These are phyloP conservation scores for Pythium coloratum DNA, from an alignment of 352 stramenopile species.

Conservation along the genomic window DNA sequence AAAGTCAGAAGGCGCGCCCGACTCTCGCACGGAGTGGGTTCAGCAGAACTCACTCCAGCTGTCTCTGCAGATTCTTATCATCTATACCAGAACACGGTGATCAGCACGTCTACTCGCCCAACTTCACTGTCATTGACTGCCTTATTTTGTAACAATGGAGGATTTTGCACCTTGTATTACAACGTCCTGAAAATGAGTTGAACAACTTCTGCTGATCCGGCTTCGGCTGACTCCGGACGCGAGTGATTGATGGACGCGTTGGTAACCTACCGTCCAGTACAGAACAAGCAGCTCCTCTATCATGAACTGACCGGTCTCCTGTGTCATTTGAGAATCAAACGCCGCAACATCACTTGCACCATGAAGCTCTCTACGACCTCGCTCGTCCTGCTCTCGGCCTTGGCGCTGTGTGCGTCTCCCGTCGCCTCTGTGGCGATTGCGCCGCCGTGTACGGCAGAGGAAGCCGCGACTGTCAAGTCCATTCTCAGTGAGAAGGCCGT, in stretches of 20 bases:
- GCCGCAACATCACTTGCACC: neutral
- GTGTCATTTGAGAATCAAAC: neutral
- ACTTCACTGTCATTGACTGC: too few species aligned
- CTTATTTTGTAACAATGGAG: neutral
- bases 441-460: conserved; percentile 6
- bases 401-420: neutral
- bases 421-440: neutral
- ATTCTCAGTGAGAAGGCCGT: conserved; percentile 3
- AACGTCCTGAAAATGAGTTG: neutral
- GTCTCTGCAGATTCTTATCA: neutral
- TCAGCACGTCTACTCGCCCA: neutral
- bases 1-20: neutral
- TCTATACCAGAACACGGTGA: neutral
- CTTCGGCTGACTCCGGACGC: neutral
- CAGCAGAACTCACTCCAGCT: neutral
- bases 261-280: neutral
- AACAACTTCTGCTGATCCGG: neutral
- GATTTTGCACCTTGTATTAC: neutral
- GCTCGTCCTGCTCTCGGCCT: neutral
- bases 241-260: neutral
- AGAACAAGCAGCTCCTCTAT: too few species aligned
- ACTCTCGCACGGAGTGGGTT: neutral
- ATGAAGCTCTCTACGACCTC: conserved; percentile 12
- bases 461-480: conserved; percentile 12
- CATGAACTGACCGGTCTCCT: neutral